Base-by-base conservation (phyloP, 768 basidiomycete genomes). In the Crucibulum laeve region DNA sequence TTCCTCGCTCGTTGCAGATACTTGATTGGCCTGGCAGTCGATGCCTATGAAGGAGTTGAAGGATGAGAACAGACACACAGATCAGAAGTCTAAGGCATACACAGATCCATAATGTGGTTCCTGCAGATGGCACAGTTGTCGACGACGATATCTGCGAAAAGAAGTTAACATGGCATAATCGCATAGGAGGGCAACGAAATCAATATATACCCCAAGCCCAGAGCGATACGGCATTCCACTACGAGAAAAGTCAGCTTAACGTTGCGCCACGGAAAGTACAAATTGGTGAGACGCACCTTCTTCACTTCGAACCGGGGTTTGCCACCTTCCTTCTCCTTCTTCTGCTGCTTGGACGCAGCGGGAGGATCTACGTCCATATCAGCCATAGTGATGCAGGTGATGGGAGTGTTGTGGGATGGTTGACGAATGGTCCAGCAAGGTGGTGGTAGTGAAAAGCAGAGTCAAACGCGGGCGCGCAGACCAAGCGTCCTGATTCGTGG, bases 71-170 rank as follows among this genome's bases (percentile, higher is more conserved):
- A 4, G 21, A 43, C 32, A 18, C 38, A 22, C 18, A 38, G 14
- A 25, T 21, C 23, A 38, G 21, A 34, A 7, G 32, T 17, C 28
- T n/a, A 15, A 40, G 28, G 15, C 22, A 30, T 14, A 98, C 96
- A 99, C 35, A 98, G 85, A 65, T 99, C 96, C 96, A 99, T 99
- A 71, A 99, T 98, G 61, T 99, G 95, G 63, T 97, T 97, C 65
- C 93, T 83, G 77, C 96, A 99, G 71, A 99, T 99, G 40, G 96
- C 96, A 57, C 96, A 98, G 69, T 97, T 99, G 68, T 98, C 95
- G 45, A 97, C 95, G 47, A 96, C 93, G 58, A 98, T 97, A 62
- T 98, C 94, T 95, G 49, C 35, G 25, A 40, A 30, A 37, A 15
- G 34, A 25, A 15, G n/a, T 38, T 24, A 38, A 26, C 19, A 15